Percentiles rank a stretch among this genome's conserved stretches.
Evolutionary conservation across 2,329 filamentous ascomycete species (phyloP).

Genomic region (Lecanicillium sp.): DNA sequence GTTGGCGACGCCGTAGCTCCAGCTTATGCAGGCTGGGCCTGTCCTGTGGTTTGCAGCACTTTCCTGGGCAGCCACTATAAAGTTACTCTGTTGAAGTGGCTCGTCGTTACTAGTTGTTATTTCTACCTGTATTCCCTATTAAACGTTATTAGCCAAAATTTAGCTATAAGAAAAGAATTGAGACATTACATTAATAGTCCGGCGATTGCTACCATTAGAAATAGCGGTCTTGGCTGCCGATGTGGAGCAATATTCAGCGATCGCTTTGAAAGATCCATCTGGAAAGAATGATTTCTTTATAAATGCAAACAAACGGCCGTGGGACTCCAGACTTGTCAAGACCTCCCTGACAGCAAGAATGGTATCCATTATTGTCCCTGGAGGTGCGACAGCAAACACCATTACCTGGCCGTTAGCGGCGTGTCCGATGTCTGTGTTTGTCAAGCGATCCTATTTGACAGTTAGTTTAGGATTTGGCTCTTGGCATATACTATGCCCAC

Average conservation of each 20-base stretch:
- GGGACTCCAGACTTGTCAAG: constrained; percentile 26
- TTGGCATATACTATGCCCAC: constrained; percentile 6
- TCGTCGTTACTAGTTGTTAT: neutral
- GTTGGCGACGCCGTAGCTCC: constrained; percentile 4
- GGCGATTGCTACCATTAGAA: constrained; percentile 16
- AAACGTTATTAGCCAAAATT: neutral
- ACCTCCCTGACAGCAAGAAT: constrained; percentile 27
- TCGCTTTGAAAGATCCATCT: constrained; percentile 35
- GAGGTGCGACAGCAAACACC: constrained; percentile 16
- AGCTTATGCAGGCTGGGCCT: neutral
- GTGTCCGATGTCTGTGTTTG: constrained; percentile 5
- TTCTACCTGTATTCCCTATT: constrained; percentile 3
- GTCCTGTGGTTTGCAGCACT: too few species aligned
- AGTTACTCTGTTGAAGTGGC: neutral
- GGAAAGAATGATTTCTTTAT: constrained; percentile 31
- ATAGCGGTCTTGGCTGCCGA: constrained; percentile 33
- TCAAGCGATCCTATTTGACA: constrained; percentile 5
- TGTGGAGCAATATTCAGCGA: constrained; percentile 46
- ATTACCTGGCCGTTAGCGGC: constrained; percentile 20
- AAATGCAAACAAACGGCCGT: constrained; percentile 46
- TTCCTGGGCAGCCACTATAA: too few species aligned
- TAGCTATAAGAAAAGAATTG: neutral
- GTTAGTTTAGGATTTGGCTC: neutral
- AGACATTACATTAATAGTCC: constrained; percentile 1
- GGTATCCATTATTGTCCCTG: constrained; percentile 12